phyloP scores from a whole-genome alignment of 2,329 filamentous ascomycete genomes.

The Pseudogymnoascus sp. region DNA sequence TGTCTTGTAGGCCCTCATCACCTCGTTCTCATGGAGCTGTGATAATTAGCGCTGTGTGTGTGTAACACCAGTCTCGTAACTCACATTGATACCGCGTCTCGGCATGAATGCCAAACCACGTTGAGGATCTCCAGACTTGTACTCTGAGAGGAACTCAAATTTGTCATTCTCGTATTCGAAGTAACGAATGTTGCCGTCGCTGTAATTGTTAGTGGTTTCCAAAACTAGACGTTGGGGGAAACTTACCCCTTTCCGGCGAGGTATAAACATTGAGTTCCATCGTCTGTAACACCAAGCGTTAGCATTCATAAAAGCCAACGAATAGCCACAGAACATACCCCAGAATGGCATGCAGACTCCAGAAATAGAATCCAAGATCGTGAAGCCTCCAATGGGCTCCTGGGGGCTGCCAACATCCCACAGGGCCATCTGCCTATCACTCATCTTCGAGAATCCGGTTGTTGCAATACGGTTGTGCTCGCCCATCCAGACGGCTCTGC shows the following conservation, averaged over 20 bases:
- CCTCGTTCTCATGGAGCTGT: slow-evolving; percentile 86
- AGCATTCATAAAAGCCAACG: slow-evolving; percentile 16
- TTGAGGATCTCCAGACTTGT: slow-evolving; percentile 94
- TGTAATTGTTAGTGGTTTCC: slow-evolving; percentile 30
- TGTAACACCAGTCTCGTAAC: slow-evolving; percentile 21
- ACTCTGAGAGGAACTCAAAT: slow-evolving; percentile 93
- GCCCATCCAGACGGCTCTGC: slow-evolving; percentile 91
- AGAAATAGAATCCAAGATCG: slow-evolving; percentile 86
- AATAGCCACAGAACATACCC: slow-evolving; percentile 43
- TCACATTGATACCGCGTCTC: slow-evolving; percentile 83
- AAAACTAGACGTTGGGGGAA: background rate
- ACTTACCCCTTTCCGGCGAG: slow-evolving; percentile 91
- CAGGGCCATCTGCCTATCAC: slow-evolving; percentile 87
- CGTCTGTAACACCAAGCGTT: slow-evolving; percentile 44
- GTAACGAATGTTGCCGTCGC: slow-evolving; percentile 98
- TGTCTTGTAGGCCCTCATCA: slow-evolving; percentile 94
- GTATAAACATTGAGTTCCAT: slow-evolving; percentile 90
- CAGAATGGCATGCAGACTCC: slow-evolving; percentile 99
- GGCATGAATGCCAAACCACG: slow-evolving; percentile 90
- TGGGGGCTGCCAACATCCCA: slow-evolving; percentile 80
- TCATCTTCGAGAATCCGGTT: slow-evolving; percentile 97
- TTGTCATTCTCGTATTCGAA: slow-evolving; percentile 98
- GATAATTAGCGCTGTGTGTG: slow-evolving; percentile 16
- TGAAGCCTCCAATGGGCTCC: slow-evolving; percentile 85
- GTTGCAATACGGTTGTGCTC: slow-evolving; percentile 94